Base-by-base conservation (phyloP, 2,329 filamentous ascomycete species). In the Aspergillus phoenicis region DNA sequence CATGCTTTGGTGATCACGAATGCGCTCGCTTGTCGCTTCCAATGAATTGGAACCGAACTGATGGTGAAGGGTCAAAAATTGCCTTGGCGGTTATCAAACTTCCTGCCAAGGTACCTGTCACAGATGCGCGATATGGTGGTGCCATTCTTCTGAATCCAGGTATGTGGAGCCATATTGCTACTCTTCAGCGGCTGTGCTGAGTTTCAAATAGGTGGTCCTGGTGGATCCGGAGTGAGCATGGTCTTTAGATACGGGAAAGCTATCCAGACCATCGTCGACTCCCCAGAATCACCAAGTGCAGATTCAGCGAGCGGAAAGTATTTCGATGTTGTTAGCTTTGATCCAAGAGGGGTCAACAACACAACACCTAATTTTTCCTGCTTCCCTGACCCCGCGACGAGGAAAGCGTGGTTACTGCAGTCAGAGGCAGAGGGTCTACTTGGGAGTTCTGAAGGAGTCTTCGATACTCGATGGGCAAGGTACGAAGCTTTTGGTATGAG, bases 291-390 rank as follows among this genome's bases (percentile, higher is more conserved):
- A 5, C 33, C 48, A 33, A 26, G 20, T 43, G 17, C 3, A 30
- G 10, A n/a, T 7, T 22, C n/a, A 2, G 22, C 38, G 13, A 17
- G 22, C 3, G 36, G 52, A 20, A 57, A 57, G 47, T 57, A 39
- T 20, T 61, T 52, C 5, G 54, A 61, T 28, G n/a, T 61, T 5
- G n/a, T 61, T 4, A 52, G 36, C 15, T 61, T 61, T 10, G 39
- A 61, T 33, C 54, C 48, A 17, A 39, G 59, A n/a, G 59, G 54
- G 3, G 22, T 58, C 24, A 61, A 61, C 20, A 58, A 61, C 13
- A 61, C 54, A 3, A 61, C 30, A 4, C 54, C 59, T 3, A 24
- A n/a, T 2, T 56, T 61, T 15, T 38, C 22, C 26, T 61, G 54
- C 30, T 61, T 54, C 17, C 22, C 5, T 8, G 11, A 48, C 48